Percentiles rank a stretch among this genome's conserved stretches.
These are phyloP conservation scores for Parietaria judaica DNA, from an alignment of 306 rosid species.

Conservation along the genomic window DNA sequence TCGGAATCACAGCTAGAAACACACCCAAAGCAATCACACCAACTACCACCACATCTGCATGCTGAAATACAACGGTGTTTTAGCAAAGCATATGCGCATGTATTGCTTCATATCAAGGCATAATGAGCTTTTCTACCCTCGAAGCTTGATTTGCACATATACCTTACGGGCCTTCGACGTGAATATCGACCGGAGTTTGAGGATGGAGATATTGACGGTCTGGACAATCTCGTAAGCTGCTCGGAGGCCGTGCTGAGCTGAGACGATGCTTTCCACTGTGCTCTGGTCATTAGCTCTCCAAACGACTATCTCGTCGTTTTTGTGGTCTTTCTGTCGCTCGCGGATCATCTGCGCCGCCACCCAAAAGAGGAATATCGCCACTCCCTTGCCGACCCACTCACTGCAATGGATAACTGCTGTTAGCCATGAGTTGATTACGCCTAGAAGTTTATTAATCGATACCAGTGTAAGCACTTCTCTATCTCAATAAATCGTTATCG, in stretches of 20 bases:
- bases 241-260: constrained; percentile 72
- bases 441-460: no score
- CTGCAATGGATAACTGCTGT: constrained; percentile 27
- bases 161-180: constrained; percentile 80
- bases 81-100: no score
- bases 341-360: constrained; percentile 47
- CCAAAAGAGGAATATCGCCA: constrained; percentile 58
- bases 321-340: constrained; percentile 33
- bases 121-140: no score
- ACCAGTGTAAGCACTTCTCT: no score
- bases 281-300: constrained; percentile 43
- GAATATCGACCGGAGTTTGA: constrained; percentile 71
- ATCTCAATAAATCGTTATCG: no score
- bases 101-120: no score
- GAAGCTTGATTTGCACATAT: background rate
- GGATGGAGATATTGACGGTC: constrained; percentile 51
- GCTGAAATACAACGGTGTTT: constrained; percentile 30
- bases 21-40: constrained; percentile 46
- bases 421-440: background rate
- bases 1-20: constrained; percentile 51
- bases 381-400: constrained; percentile 85
- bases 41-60: constrained; percentile 55
- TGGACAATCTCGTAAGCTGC: constrained; percentile 53
- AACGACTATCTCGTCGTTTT: constrained; percentile 60
- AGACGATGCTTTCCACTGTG: constrained; percentile 68